Conservation (phyloP, 2,329 filamentous ascomycete species). For the Chaetomiaceae sp. region DNA sequence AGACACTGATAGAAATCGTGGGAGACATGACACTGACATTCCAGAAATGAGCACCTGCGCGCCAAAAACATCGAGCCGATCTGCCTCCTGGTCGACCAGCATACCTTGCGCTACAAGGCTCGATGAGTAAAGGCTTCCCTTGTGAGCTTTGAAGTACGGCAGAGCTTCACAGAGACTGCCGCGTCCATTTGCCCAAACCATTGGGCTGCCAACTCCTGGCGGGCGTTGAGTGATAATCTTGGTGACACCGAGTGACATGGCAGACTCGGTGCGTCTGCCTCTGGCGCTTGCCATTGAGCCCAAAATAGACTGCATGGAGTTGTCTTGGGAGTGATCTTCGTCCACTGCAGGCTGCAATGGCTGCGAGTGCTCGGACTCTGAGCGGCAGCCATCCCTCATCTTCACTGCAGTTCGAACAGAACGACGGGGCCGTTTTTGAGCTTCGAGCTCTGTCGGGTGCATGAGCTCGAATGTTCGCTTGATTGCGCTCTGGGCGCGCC, state of each 20-base stretch:
- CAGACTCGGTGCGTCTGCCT: neutral
- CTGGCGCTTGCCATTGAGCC: neutral
- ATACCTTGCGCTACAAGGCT: slow-evolving; percentile 48
- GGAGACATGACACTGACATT: slow-evolving; percentile 39
- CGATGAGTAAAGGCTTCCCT: slow-evolving; percentile 51
- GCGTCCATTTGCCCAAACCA: slow-evolving; percentile 51
- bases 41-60: slow-evolving; percentile 58
- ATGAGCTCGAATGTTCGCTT: neutral
- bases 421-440: slow-evolving; percentile 1
- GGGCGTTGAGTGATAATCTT: neutral
- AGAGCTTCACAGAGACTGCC: slow-evolving; percentile 59
- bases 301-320: neutral
- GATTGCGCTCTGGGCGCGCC: neutral
- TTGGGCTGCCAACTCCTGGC: neutral
- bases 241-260: neutral
- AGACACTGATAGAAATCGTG: neutral
- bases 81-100: slow-evolving; percentile 51
- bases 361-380: neutral
- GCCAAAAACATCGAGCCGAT: slow-evolving; percentile 51
- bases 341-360: neutral
- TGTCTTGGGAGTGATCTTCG: neutral
- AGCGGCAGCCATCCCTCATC: neutral
- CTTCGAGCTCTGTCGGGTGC: neutral
- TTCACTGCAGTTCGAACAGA: neutral
- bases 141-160: slow-evolving; percentile 55